Evolutionary conservation across 345 rosid species (phyloP).

Genomic region (Populus nigra): DNA sequence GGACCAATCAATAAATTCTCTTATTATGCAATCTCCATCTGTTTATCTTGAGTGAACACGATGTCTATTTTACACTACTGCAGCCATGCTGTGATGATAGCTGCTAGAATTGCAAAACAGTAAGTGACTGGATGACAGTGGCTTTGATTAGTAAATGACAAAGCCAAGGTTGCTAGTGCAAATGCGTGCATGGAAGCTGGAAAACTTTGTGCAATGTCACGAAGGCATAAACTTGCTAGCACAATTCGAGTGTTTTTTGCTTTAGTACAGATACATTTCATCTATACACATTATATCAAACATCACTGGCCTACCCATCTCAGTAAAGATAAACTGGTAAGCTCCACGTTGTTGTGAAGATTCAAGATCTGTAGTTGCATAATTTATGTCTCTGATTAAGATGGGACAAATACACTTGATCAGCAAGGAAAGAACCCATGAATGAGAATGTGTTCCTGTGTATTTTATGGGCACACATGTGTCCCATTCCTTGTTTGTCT

Average conservation of each 20-base stretch:
- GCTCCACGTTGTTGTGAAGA: background rate
- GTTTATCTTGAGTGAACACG: background rate
- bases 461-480: background rate
- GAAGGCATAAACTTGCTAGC: no score
- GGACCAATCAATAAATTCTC: background rate
- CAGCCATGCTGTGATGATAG: background rate
- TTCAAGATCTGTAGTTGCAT: background rate
- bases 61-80: background rate
- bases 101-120: background rate
- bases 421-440: background rate
- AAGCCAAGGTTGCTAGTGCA: background rate
- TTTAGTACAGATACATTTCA: background rate
- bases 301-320: background rate
- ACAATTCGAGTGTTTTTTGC: background rate
- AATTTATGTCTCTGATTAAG: background rate
- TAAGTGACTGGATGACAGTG: background rate
- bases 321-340: background rate
- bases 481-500: slow-evolving; percentile 11
- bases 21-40: background rate
- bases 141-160: background rate
- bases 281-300: background rate
- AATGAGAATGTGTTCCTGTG: background rate
- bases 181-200: no score
- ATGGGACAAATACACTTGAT: background rate
- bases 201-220: no score